Evolutionary conservation across 2,329 filamentous ascomycete genomes (phyloP).

Genomic region (Xylariaceae sp.): DNA sequence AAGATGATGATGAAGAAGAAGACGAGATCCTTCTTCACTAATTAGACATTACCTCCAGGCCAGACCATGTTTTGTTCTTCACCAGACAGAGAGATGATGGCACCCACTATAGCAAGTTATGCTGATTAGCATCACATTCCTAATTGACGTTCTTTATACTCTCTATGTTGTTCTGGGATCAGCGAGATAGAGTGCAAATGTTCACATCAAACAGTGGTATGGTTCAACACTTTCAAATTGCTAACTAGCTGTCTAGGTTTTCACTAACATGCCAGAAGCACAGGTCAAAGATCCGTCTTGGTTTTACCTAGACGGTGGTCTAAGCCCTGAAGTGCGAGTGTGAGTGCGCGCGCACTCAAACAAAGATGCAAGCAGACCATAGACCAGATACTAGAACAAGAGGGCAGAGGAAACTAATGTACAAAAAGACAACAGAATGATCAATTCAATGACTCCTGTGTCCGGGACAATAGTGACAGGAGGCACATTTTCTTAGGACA

Average conservation of each 20-base stretch:
- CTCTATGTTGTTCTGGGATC: too few relatives aligned
- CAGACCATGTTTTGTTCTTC: too few relatives aligned
- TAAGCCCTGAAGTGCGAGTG: neutral
- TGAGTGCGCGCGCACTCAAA: neutral
- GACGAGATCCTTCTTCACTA: too few relatives aligned
- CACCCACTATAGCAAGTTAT: too few relatives aligned
- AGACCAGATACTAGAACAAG: slow-evolving; percentile 6
- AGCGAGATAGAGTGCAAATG: too few relatives aligned
- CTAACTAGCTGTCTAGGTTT: slow-evolving; percentile 1
- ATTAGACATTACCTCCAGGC: too few relatives aligned
- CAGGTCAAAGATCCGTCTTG: neutral
- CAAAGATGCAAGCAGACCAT: neutral
- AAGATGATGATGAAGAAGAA: too few relatives aligned
- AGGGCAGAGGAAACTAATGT: slow-evolving; percentile 24
- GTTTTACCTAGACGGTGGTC: neutral
- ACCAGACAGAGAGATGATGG: too few relatives aligned
- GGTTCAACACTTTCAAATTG: slow-evolving; percentile 1
- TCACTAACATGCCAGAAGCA: slow-evolving; percentile 2
- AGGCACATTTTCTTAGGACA: slow-evolving; percentile 12
- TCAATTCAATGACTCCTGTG: slow-evolving; percentile 25
- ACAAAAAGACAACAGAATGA: slow-evolving; percentile 17
- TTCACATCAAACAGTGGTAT: slow-evolving; percentile 1
- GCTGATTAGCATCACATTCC: too few relatives aligned
- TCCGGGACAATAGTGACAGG: slow-evolving; percentile 19
- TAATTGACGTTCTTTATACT: too few relatives aligned